These are phyloP conservation scores for Fraxinus paxiana DNA, from an alignment of 305 asterid genomes.

Conservation along the genomic window DNA sequence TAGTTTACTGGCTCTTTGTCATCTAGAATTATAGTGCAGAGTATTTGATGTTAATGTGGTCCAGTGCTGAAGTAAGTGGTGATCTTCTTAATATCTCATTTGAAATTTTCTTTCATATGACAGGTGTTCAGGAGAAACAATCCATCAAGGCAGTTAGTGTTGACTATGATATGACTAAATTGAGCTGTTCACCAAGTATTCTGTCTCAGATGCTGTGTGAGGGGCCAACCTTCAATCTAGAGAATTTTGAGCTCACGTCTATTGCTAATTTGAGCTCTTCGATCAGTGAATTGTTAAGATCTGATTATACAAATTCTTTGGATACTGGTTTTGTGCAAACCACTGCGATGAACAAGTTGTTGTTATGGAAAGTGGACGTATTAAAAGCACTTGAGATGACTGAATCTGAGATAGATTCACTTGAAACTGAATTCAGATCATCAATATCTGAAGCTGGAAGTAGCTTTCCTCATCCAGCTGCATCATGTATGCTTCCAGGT, in stretches of 20 bases:
- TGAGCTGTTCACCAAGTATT: conserved; percentile 31
- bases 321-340: conserved; percentile 36
- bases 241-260: conserved; percentile 31
- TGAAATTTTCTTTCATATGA: conserved; percentile 7
- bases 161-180: conserved; percentile 27
- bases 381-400: conserved; percentile 41
- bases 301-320: conserved; percentile 24
- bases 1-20: neutral
- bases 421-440: conserved; percentile 43
- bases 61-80: neutral
- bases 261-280: conserved; percentile 30
- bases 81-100: neutral
- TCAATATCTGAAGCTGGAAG: conserved; percentile 20
- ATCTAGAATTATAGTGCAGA: neutral
- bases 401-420: conserved; percentile 43
- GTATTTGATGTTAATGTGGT: neutral
- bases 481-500: conserved; percentile 29
- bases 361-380: conserved; percentile 35
- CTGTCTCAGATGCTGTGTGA: conserved; percentile 30
- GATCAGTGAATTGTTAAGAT: conserved; percentile 35
- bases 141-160: conserved; percentile 21
- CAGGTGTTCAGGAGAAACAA: conserved; percentile 46
- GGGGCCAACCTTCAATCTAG: conserved; percentile 33
- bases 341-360: conserved; percentile 37
- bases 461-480: conserved; percentile 21